Base-by-base conservation (phyloP, 768 basidiomycete species). In the Mycena albidolilacea region DNA sequence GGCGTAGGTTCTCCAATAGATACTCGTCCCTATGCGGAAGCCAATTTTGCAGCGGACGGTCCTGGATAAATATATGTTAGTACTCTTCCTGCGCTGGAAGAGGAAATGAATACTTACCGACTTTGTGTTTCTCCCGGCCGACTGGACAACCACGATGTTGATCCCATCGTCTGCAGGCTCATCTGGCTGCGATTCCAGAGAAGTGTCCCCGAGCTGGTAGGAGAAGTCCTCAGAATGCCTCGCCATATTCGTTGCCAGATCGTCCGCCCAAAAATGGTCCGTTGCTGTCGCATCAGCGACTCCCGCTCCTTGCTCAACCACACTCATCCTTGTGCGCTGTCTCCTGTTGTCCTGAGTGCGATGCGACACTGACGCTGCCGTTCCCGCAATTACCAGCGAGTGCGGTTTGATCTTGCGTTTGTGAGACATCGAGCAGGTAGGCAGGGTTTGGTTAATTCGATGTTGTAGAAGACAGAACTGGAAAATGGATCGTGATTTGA, bases 31-130 rank as follows among this genome's bases (percentile, higher is more conserved):
- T 1, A 14, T 38, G 8, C 2, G 68, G 54, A 15, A 48, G 50
- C 55, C 62, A 70, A 5, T 43, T 50, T 10, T 70, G 30, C 8
- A 70, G 55, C 0, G 63, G 69, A 2, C 69, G 62, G 17, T 70
- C 69, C 69, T 70, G 39, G 10, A 30, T 19, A 15, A 58, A 38
- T 52, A 9, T n/a, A 17, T 17, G 9, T 5, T 19, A 39, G 14
- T 30, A 30, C 17, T 12, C 21, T 11, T 8, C n/a, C 4, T 8
- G 7, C 10, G 19, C 17, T 39, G 7, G 21, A 38, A 8, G 7
- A 9, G 21, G 3, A 38, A 58, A 1, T 17, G 11, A 11, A 11
- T 15, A 38, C 55, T 11, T 3, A 69, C 61, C 1, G 60, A 62
- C 9, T 62, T 69, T 3, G 39, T 10, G 12, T 63, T 55, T 21